phyloP scores from a whole-genome alignment of 441 rosid genomes.

The Jatropha podagrica region DNA sequence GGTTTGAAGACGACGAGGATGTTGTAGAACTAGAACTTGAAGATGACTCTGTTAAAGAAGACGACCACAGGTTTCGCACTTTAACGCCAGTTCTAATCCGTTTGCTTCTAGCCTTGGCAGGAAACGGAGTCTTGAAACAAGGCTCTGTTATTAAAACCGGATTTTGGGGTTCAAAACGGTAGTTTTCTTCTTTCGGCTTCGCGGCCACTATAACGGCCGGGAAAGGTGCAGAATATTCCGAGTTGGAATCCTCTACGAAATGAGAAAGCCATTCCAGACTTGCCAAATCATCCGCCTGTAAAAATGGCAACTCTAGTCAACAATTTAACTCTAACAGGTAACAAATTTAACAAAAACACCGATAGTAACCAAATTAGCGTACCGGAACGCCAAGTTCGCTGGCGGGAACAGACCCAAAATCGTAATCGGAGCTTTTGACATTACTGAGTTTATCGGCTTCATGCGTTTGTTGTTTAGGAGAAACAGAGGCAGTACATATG shows the following conservation, averaged over 20 bases:
- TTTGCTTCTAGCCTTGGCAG: conserved; percentile 84
- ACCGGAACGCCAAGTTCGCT: conserved; percentile 68
- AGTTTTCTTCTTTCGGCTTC: conserved; percentile 25
- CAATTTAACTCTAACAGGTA: background rate
- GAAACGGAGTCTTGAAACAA: conserved; percentile 53
- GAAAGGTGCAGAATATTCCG: conserved; percentile 55
- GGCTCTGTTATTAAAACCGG: conserved; percentile 23
- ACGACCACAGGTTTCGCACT: conserved; percentile 64
- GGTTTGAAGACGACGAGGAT: conserved; percentile 45
- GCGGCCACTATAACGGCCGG: conserved; percentile 40
- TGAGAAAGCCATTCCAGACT: conserved; percentile 92
- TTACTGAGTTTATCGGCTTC: conserved; percentile 12
- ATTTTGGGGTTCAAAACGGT: conserved; percentile 27
- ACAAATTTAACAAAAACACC: background rate
- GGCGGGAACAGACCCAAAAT: conserved; percentile 41
- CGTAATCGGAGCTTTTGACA: conserved; percentile 24
- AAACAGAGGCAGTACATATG: conserved; percentile 15
- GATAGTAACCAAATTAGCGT: background rate
- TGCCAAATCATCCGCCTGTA: conserved; percentile 66
- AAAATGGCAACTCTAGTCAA: conserved; percentile 24
- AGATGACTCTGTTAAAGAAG: conserved; percentile 48
- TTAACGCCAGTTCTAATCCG: conserved; percentile 57
- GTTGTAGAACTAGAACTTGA: conserved; percentile 49
- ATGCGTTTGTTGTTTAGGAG: conserved; percentile 25
- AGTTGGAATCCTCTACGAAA: conserved; percentile 80